Evolutionary conservation across 768 basidiomycete species (phyloP).

Genomic region (Antrodiella citrinella): DNA sequence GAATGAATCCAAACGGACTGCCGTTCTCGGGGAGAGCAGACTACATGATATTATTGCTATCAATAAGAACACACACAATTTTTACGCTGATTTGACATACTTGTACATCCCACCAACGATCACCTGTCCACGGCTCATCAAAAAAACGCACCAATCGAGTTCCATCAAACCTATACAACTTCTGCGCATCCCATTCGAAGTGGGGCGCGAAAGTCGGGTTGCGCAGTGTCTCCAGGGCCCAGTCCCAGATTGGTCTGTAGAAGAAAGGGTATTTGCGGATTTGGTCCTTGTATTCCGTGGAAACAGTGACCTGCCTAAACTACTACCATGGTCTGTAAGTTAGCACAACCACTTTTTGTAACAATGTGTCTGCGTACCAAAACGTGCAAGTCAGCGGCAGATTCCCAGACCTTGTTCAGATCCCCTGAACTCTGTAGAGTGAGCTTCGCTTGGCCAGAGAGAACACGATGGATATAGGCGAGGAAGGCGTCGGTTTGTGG

Average conservation of each 20-base stretch:
- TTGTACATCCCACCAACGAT: conserved; percentile 8
- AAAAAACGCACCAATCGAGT: conserved; percentile 3
- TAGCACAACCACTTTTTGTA: background rate
- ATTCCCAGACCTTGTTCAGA: conserved; percentile 2
- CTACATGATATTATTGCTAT: background rate
- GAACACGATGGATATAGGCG: background rate
- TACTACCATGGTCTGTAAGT: background rate
- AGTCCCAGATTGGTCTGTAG: conserved; percentile 8
- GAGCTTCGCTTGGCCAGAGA: background rate
- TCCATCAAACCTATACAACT: conserved; percentile 9
- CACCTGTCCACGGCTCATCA: conserved; percentile 13
- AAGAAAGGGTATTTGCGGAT: conserved; percentile 3
- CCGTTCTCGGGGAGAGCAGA: conserved; percentile 5
- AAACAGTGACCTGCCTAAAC: conserved; percentile 3
- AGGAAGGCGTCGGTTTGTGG: conserved; percentile 4
- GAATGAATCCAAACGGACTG: conserved; percentile 4
- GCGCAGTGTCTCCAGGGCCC: conserved; percentile 6
- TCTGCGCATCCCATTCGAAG: conserved; percentile 8
- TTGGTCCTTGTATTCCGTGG: conserved; percentile 1
- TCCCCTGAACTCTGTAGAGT: conserved; percentile 3
- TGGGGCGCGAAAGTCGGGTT: conserved; percentile 5
- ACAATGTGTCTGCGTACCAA: conserved; percentile 2
- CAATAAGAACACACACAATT: too few species aligned
- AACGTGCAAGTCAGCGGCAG: conserved; percentile 1
- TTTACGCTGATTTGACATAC: too few species aligned